These are phyloP conservation scores for Yamadazyma insecticola DNA, from an alignment of 805 yeast species.

Conservation along the genomic window DNA sequence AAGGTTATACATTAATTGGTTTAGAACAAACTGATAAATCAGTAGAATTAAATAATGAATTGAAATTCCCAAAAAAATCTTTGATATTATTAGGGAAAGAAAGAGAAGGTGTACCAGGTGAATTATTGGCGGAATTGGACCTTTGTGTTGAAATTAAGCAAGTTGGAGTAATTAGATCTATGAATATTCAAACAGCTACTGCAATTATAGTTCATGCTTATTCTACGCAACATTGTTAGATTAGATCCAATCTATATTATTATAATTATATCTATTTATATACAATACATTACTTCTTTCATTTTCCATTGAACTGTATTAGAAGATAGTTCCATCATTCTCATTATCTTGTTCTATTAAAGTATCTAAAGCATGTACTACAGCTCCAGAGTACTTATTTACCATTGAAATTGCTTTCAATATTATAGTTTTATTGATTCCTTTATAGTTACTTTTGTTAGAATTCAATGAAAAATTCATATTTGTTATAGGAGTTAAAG, in stretches of 20 bases:
- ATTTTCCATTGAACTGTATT: slow-evolving; percentile 1
- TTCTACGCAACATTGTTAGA: slow-evolving; percentile 58
- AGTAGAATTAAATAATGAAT: slow-evolving; percentile 56
- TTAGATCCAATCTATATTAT: background rate
- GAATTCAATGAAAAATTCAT: slow-evolving; percentile 55
- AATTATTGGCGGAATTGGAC: slow-evolving; percentile 74
- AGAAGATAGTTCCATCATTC: slow-evolving; percentile 25
- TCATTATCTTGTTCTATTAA: slow-evolving; percentile 39
- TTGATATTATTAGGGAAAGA: slow-evolving; percentile 80
- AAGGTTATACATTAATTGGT: slow-evolving; percentile 86
- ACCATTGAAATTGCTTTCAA: slow-evolving; percentile 55
- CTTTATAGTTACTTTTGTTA: slow-evolving; percentile 45
- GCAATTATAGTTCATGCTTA: slow-evolving; percentile 93
- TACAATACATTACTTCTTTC: slow-evolving; percentile 3
- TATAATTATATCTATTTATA: slow-evolving; percentile 1
- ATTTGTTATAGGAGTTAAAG: slow-evolving; percentile 70
- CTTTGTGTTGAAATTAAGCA: slow-evolving; percentile 88
- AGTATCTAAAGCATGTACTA: slow-evolving; percentile 54
- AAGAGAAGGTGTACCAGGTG: slow-evolving; percentile 88
- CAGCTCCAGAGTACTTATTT: slow-evolving; percentile 54
- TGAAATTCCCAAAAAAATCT: slow-evolving; percentile 75
- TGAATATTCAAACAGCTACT: slow-evolving; percentile 96
- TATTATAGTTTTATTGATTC: slow-evolving; percentile 46
- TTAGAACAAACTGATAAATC: slow-evolving; percentile 91
- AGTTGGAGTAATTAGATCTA: slow-evolving; percentile 85